A percentile compares a stretch with the other conserved stretches of the same genome.
These are phyloP conservation scores for Pleurozium schreberi DNA, from an alignment of 225 moss, liverwort and hornwort genomes.

Conservation along the genomic window DNA sequence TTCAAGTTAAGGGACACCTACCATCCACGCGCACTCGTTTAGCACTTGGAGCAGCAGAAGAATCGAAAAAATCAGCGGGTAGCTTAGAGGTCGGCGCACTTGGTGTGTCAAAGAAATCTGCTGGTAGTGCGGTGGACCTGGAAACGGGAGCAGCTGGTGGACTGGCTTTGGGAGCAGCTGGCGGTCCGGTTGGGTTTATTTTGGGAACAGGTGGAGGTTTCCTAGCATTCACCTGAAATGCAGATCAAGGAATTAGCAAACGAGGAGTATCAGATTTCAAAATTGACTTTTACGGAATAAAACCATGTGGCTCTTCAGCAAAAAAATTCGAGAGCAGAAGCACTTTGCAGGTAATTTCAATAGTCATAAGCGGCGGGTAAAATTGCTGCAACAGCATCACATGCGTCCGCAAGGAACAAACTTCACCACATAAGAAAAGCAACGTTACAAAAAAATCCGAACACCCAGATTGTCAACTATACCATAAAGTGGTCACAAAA, in stretches of 20 bases:
- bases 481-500: not conserved
- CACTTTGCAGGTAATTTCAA: not conserved
- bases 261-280: not conserved
- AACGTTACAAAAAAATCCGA: not conserved
- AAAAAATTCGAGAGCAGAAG: not conserved
- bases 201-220: slow-evolving; percentile 30
- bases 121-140: slow-evolving; percentile 18
- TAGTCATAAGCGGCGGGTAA: not conserved
- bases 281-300: not conserved
- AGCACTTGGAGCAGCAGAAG: slow-evolving; percentile 21
- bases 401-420: not conserved
- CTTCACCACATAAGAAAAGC: not conserved
- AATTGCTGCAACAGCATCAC: not conserved
- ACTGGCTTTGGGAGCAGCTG: not conserved
- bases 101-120: slow-evolving; percentile 43
- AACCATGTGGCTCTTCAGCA: not conserved
- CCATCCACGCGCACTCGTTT: slow-evolving; percentile 38
- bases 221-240: slow-evolving; percentile 13
- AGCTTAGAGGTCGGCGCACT: slow-evolving; percentile 24
- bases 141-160: slow-evolving; percentile 1
- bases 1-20: not conserved
- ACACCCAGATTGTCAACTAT: not conserved
- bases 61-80: slow-evolving; percentile 43
- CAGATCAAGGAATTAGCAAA: not conserved
- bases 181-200: not conserved